Evolutionary conservation across 192 early-diverging fungal species (phyloP), one percentile per base, ranked within the genome.

Genomic region (Geosiphon pyriformis): DNA sequence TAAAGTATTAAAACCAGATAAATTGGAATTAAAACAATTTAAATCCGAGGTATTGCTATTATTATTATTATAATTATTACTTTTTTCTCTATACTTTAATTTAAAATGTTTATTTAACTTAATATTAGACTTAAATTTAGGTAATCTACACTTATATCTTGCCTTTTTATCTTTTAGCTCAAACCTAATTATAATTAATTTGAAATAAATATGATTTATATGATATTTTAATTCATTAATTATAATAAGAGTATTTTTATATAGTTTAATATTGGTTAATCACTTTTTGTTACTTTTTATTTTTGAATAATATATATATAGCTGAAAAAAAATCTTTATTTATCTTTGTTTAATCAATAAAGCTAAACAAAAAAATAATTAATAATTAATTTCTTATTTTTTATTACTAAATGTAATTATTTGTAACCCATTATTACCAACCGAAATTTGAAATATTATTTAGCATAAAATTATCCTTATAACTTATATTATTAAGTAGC

Each of bases 361-460:
- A n/a, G n/a, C n/a, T n/a, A n/a, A n/a, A n/a, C n/a, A n/a, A n/a
- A n/a, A n/a, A n/a, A n/a, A 46, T 46, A 46, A 46, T 17, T 46
- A 46, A 46, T 10, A 55, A 55, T 23, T 55, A 55, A 55, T 23
- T 55, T 11, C 53, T 25, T 25, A 55, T 55, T 55, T 25, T 55
- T 25, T 2, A 2, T 25, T 55, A 55, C 22, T 55, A 55, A 1
- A 55, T 55, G 26, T 2, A 55, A 55, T 55, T 55, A 55, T 55
- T 55, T 55, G 53, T 55, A 55, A 55, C 12, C 53, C 53, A 55
- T 55, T 10, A 53, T 53, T 17, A 55, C 18, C 26, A 25, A 55
- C 26, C 26, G 26, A 2, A 22, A 53, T n/a, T 53, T n/a, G n/a
- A n/a, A n/a, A n/a, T n/a, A n/a, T n/a, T n/a, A n/a, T n/a, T n/a